Base-by-base conservation (phyloP, 2,329 filamentous ascomycete species). In the Colletotrichum eleusines region DNA sequence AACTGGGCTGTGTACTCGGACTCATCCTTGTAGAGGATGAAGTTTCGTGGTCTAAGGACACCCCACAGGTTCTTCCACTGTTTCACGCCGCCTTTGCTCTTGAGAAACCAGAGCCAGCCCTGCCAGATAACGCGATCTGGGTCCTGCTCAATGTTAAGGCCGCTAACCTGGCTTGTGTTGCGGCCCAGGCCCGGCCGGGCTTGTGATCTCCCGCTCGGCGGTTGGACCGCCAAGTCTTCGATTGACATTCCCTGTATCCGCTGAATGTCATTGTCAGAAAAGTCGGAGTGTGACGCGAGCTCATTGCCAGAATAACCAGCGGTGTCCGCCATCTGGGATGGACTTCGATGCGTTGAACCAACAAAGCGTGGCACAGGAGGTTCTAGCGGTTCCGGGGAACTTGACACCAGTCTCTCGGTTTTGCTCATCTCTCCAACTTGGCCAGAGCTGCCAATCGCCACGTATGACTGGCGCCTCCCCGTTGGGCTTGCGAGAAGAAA, bases 31-130 rank as follows among this genome's bases (percentile, higher is more conserved):
- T 99, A 99, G 33, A 98, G 88, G 20, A 94, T 92, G 40, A 99
- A 84, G 73, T 93, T 94, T 62, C 92, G 91, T 1, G 94, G 92
- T 40, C 96, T 92, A 62, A 99, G 87, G 0, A 98, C 96, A 16
- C 92, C 92, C 96, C 96, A 98, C 70, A 94, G 87, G 76, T 94
- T 92, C 84, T 97, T 98, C 96, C 96, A 99, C 77, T 97, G 93
- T 57, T 92, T 90, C 65, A 99, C 86, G 11, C 94, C 94, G 28
- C 91, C 87, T 76, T 94, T 95, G 72, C 91, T 93, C 76, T 93
- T 94, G 67, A 98, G 88, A 72, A 94, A 90, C 80, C 93, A 92
- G 40, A 98, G 88, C 86, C 94, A 95, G 62, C 95, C 95, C 78
- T 98, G 94, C 88, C 93, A 97, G 54, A 98, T 88, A n/a, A 98